These are phyloP conservation scores for Coprinopsis marcescibilis DNA, from an alignment of 768 basidiomycete genomes.

Conservation along the genomic window DNA sequence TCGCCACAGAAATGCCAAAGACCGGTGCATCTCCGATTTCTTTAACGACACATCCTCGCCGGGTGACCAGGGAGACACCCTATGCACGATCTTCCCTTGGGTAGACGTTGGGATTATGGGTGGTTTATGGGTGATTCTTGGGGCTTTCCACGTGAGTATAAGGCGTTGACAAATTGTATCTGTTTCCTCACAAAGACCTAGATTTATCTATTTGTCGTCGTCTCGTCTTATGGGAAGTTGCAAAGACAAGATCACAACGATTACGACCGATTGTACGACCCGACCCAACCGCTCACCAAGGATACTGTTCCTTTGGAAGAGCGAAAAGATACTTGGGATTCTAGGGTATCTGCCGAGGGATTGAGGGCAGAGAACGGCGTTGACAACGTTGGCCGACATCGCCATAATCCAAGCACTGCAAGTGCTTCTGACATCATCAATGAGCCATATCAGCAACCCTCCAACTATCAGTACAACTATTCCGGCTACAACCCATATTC, in stretches of 20 bases:
- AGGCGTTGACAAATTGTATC: conserved; percentile 3
- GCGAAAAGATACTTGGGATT: conserved; percentile 68
- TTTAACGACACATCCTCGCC: conserved; percentile 39
- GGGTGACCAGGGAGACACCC: conserved; percentile 51
- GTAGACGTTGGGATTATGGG: conserved; percentile 90
- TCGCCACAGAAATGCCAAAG: conserved; percentile 66
- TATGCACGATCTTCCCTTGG: conserved; percentile 92
- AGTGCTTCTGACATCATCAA: conserved; percentile 52
- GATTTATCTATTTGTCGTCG: conserved; percentile 42
- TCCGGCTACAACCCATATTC: conserved; percentile 30
- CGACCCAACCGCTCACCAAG: conserved; percentile 43
- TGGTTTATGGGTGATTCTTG: conserved; percentile 77
- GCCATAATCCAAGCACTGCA: conserved; percentile 46
- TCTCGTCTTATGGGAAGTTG: conserved; percentile 57
- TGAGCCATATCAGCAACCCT: conserved; percentile 41
- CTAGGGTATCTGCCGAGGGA: conserved; percentile 44
- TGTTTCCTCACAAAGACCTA: conserved; percentile 20
- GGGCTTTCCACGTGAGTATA: conserved; percentile 63
- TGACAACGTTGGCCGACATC: conserved; percentile 38
- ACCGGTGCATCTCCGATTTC: conserved; percentile 56
- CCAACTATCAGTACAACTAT: conserved; percentile 33
- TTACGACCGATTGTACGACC: conserved; percentile 68
- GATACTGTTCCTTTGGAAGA: conserved; percentile 59
- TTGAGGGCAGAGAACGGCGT: conserved; percentile 15
- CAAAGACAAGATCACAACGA: conserved; percentile 80